Percentiles rank a stretch among this genome's conserved stretches.
phyloP scores from a whole-genome alignment of 2,329 filamentous ascomycete genomes.

The Colletotrichum cordylinicola region DNA sequence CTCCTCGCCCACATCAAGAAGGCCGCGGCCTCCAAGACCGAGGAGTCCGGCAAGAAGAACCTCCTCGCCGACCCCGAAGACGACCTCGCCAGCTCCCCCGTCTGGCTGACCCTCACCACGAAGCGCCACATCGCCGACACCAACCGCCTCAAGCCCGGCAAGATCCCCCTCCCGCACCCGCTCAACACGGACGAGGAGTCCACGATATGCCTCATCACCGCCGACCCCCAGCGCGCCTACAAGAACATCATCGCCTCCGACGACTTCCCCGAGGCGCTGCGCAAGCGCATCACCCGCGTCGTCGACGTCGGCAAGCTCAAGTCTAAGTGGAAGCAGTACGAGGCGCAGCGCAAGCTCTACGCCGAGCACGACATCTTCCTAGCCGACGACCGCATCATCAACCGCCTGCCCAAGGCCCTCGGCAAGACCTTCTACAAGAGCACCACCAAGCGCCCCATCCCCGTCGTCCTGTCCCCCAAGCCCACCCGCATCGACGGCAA shows the following conservation, averaged over 20 bases:
- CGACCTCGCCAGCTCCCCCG: conserved; percentile 52
- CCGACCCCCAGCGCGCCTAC: conserved; percentile 81
- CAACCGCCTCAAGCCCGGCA: conserved; percentile 81
- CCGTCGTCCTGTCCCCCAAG: conserved; percentile 72
- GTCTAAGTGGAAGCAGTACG: conserved; percentile 87
- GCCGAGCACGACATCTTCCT: conserved; percentile 93
- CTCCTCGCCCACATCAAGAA: conserved; percentile 68
- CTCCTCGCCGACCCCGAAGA: conserved; percentile 55
- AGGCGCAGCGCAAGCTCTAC: conserved; percentile 82
- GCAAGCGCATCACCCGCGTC: conserved; percentile 74
- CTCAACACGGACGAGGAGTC: conserved; percentile 70
- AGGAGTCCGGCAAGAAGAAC: conserved; percentile 55
- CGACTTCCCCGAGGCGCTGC: conserved; percentile 71
- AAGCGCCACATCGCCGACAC: conserved; percentile 75
- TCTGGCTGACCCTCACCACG: conserved; percentile 69
- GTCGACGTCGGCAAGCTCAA: conserved; percentile 82
- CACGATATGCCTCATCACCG: conserved; percentile 86
- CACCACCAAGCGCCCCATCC: conserved; percentile 84
- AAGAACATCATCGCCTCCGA: conserved; percentile 81
- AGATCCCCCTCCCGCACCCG: conserved; percentile 79
- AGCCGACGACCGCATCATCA: conserved; percentile 85
- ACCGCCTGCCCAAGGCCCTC: conserved; percentile 65
- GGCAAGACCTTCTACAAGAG: conserved; percentile 94
- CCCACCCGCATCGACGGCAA: conserved; percentile 66
- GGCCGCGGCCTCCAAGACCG: conserved; percentile 46